Base-by-base conservation (phyloP, 441 rosid genomes). In the Macaranga tanarius region DNA sequence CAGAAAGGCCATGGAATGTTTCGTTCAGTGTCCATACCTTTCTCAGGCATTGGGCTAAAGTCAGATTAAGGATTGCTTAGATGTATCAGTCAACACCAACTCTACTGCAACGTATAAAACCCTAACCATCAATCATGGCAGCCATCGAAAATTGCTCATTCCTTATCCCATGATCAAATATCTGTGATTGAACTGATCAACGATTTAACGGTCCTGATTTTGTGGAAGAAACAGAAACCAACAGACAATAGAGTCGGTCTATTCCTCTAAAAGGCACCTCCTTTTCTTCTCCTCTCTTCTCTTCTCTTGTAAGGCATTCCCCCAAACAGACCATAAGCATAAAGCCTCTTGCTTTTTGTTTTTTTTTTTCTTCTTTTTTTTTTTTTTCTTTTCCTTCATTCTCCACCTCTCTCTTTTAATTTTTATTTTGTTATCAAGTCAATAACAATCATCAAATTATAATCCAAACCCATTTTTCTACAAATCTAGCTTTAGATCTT, bases 151-250 rank as follows among this genome's bases (percentile, higher is more conserved):
- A 65, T 7, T 15, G 19, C 55, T 55, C 13, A 8, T 42, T 25
- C 5, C 26, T 42, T 19, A 10, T 22, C 10, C 38, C 5, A 19
- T 75, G 34, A 31, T 47, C 62, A 19, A 0, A 16, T 3, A 10
- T 63, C 42, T 2, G 19, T 16, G 72, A 71, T 67, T 68, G 16
- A 54, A 67, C 12, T 23, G n/a, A 52, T 76, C 62, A 71, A 61
- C 20, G 38, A 56, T 19, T 61, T 22, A 51, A 70, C 77, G 81
- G 77, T 44, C 64, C 57, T 65, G 77, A 73, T 78, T 65, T 19
- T 10, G 15, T 7, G 16, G 26, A 4, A 28, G 1, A 28, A 20
- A 38, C 40, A 26, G 62, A 72, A 64, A 55, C n/a, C 73, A 23
- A 17, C 9, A 51, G 50, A 54, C 20, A 56, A 20, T 15, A 51